Percentiles rank a stretch among this genome's conserved stretches.
Conservation (phyloP, 257 asterid species). For the Nicotiana benthamiana region DNA sequence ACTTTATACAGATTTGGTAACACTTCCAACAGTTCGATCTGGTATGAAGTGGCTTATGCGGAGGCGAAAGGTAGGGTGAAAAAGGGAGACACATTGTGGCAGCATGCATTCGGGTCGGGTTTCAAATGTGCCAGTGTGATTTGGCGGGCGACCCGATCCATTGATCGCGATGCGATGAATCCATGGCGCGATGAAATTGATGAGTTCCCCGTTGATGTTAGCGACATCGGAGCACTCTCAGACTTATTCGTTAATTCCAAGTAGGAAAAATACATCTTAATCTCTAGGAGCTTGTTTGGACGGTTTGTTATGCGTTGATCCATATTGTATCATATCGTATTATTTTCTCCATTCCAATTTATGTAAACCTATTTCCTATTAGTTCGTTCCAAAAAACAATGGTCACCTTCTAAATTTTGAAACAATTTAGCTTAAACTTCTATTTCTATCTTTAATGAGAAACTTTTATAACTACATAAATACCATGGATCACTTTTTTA, state of each 20-base stretch:
- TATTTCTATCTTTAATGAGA: too few species aligned
- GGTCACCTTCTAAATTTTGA: too few species aligned
- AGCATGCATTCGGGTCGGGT: conserved; percentile 36
- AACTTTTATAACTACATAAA: too few species aligned
- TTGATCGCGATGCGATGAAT: conserved; percentile 23
- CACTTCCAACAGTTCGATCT: conserved; percentile 39
- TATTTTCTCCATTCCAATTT: too few species aligned
- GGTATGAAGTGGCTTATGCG: conserved; percentile 34
- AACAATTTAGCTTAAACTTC: too few species aligned
- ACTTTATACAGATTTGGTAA: conserved; percentile 32
- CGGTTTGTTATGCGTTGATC: too few species aligned
- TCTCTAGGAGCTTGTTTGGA: too few species aligned
- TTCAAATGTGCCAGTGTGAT: conserved; percentile 36
- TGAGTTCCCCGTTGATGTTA: conserved; percentile 25
- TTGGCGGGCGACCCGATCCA: conserved; percentile 28
- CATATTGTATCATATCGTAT: too few species aligned
- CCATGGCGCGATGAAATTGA: conserved; percentile 36
- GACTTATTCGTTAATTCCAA: not conserved
- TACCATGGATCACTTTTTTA: too few species aligned
- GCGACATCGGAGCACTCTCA: not conserved
- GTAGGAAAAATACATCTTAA: not conserved
- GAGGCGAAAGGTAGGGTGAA: conserved; percentile 38
- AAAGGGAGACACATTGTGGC: conserved; percentile 35
- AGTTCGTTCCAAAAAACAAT: too few species aligned
- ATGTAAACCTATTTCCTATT: too few species aligned